Percentiles rank a stretch among this genome's conserved stretches.
Evolutionary conservation across 768 basidiomycete species (phyloP).

Genomic region (Phylloporus rhodoxanthus): DNA sequence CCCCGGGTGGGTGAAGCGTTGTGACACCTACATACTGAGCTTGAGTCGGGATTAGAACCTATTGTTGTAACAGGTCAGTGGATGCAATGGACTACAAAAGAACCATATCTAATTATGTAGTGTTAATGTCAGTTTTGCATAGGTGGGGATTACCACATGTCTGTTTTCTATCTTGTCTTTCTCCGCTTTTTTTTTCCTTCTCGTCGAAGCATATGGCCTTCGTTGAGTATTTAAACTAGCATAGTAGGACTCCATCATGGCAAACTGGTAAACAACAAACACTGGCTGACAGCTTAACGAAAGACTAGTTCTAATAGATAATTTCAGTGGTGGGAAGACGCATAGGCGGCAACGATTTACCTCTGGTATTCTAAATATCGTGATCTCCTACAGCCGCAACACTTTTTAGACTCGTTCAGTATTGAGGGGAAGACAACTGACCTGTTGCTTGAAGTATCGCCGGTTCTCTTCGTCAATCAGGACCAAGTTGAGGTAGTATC

Average conservation of each 20-base stretch:
- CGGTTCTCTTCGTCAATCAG: conserved; percentile 98
- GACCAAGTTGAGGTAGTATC: conserved; percentile 96
- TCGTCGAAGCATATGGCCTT: not conserved
- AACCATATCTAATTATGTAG: conserved; percentile 9
- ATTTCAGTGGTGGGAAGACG: not conserved
- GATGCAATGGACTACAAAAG: conserved; percentile 1
- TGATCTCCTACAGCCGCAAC: conserved; percentile 60
- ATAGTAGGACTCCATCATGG: not conserved
- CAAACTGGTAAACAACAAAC: conserved; percentile 3
- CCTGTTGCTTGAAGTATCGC: conserved; percentile 97
- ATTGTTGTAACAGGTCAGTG: conserved; percentile 24
- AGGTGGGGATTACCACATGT: not conserved
- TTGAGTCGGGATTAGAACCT: conserved; percentile 24
- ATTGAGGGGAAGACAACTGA: conserved; percentile 21
- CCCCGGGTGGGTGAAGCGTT: not conserved
- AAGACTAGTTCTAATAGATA: conserved; percentile 31
- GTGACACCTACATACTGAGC: not conserved
- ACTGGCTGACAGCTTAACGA: conserved; percentile 1
- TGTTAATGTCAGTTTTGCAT: conserved; percentile 7
- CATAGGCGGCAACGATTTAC: conserved; percentile 33
- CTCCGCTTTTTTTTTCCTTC: not conserved
- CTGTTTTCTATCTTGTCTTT: not conserved
- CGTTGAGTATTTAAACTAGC: conserved; percentile 4
- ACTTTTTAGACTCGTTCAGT: not conserved
- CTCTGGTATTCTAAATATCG: conserved; percentile 86